Conservation (phyloP, 2,329 filamentous ascomycete species). For the Xylariaceae sp. region DNA sequence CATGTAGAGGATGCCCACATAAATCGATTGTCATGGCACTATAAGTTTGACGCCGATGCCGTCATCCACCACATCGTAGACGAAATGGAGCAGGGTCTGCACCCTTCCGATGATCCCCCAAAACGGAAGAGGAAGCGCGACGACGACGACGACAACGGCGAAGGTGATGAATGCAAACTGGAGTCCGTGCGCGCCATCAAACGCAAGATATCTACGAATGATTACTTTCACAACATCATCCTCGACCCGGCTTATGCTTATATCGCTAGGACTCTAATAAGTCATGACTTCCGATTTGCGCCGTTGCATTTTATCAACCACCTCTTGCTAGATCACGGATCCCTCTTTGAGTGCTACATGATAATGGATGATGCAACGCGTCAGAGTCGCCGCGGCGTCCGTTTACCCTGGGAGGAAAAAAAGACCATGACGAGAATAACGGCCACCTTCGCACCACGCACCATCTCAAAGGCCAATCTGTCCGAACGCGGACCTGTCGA, state of each 20-base stretch:
- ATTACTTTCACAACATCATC: constrained; percentile 2
- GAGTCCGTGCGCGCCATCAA: constrained; percentile 14
- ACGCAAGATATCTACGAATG: constrained; percentile 15
- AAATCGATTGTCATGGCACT: not conserved
- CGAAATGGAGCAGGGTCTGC: constrained; percentile 36
- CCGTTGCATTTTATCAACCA: constrained; percentile 27
- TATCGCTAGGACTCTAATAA: constrained; percentile 28
- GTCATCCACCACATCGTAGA: constrained; percentile 39
- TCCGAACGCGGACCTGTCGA: constrained; percentile 17
- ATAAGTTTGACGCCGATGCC: constrained; percentile 28
- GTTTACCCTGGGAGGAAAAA: constrained; percentile 29
- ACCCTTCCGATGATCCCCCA: constrained; percentile 31
- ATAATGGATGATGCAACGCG: constrained; percentile 27
- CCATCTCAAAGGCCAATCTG: constrained; percentile 18
- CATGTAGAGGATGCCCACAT: too few relatives aligned
- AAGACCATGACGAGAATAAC: constrained; percentile 22
- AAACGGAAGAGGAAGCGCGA: constrained; percentile 45
- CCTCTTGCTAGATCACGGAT: constrained; percentile 18
- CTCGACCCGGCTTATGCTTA: constrained; percentile 14
- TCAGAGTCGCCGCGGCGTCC: constrained; percentile 19
- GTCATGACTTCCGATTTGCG: constrained; percentile 33
- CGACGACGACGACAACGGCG: constrained; percentile 17
- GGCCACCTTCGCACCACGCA: constrained; percentile 17
- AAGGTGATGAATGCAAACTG: constrained; percentile 17
- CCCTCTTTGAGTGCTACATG: constrained; percentile 35